phyloP scores from a whole-genome alignment of 2,329 filamentous ascomycete species.

The Colletotrichum plurivorum region DNA sequence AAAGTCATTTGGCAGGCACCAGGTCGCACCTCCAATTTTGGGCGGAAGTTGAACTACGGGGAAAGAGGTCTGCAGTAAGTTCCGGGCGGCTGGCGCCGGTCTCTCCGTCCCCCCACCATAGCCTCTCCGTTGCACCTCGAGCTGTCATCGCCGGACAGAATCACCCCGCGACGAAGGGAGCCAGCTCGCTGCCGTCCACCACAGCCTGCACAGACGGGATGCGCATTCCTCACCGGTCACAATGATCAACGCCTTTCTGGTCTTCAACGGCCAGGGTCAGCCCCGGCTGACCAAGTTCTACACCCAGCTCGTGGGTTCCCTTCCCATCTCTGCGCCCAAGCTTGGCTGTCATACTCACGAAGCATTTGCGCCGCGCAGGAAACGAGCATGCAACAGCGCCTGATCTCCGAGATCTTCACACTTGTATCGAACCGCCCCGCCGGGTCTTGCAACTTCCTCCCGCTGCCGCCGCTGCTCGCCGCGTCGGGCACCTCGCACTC shows the following conservation, averaged over 20 bases:
- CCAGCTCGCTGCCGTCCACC: not conserved
- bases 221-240: conserved; percentile 45
- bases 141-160: conserved; percentile 5
- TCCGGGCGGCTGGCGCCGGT: not conserved
- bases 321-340: not conserved
- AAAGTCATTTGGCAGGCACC: conserved; percentile 39
- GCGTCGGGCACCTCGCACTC: conserved; percentile 74
- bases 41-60: not conserved
- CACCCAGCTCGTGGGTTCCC: conserved; percentile 82
- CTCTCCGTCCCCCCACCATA: conserved; percentile 26
- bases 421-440: conserved; percentile 92
- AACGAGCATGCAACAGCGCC: conserved; percentile 94
- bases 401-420: conserved; percentile 97
- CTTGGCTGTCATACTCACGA: not conserved
- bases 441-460: conserved; percentile 98
- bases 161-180: not conserved
- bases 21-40: conserved; percentile 24
- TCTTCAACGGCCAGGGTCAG: conserved; percentile 99
- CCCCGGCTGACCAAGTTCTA: conserved; percentile 98
- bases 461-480: conserved; percentile 77
- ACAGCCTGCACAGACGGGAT: conserved; percentile 32
- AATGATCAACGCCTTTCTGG: conserved; percentile 99
- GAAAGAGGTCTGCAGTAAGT: not conserved
- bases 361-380: conserved; percentile 70
- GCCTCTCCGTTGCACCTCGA: not conserved